Base-by-base conservation (phyloP, 192 early-diverging fungal species). In the Mortierella alpina region DNA sequence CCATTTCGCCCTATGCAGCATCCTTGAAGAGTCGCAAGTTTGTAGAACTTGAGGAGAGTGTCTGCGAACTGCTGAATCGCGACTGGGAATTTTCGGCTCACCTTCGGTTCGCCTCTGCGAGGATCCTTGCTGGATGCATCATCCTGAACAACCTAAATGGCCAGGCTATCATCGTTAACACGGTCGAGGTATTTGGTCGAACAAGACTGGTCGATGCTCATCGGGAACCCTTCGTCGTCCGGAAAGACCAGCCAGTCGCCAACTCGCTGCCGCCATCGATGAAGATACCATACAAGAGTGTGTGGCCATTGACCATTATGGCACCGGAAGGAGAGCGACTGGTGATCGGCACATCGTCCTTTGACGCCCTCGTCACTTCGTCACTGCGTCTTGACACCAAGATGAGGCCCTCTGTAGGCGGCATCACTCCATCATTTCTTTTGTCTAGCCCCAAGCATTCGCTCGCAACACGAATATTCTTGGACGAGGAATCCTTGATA, bases 61-160 rank as follows among this genome's bases (percentile, higher is more conserved):
- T 66, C 40, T 59, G 71, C 23, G 71, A 73, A 48, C 63, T 81
- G 2, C 23, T 78, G 1, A 81, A 81, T 57, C 71, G 72, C 46
- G 78, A 82, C 64, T 82, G 78, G 66, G 49, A 63, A 48, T 63
- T 67, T 65, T 59, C 60, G 10, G 66, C 70, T 9, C 66, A 69
- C 12, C 22, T 70, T 7, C 65, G 63, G 14, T 73, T 73, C 55
- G 54, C 59, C n/a, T 82, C 49, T 20, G 63, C 54, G 5, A 55
- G 45, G 57, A 55, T 69, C 53, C 59, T 82, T 22, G 55, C 70
- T 23, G 62, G 70, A 15, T 82, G 60, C 41, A 40, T 82, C 6
- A 55, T 82, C 7, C 40, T 73, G 23, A 70, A 82, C 54, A 49
- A 59, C 62, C 13, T n/a, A 51, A 74, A 66, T 20, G 57, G 56